Base-by-base conservation (phyloP, 352 stramenopile genomes). In the Pythium pectinolyticum region DNA sequence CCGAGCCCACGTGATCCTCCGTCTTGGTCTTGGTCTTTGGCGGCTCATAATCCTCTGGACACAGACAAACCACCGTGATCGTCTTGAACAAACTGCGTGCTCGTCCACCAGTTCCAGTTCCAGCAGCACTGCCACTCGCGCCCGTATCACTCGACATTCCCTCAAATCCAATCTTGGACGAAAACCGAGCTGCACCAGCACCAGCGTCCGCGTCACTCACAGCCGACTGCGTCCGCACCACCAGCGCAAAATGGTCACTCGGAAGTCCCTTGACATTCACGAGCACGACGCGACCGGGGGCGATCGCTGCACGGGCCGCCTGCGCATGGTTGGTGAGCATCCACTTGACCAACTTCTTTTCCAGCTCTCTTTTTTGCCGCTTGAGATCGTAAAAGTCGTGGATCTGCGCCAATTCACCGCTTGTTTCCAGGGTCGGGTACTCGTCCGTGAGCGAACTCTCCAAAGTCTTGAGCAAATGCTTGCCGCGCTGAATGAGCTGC, bases 261-360 rank as follows among this genome's bases (percentile, higher is more conserved):
- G 82, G 75, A 14, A 93, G 55, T 0, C 84, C 84, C 46, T 89
- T 89, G 0, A 88, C 79, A 20, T 88, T 90, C 12, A 93, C 56
- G 20, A 84, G 35, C 0, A 91, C 70, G 25, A 91, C 35, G 20
- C 84, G 75, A 2, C 82, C 82, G 10, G 82, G 80, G 3, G 80
- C 77, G 40, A 93, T 87, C 31, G 82, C 82, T 30, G 54, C 77
- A 45, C 84, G 84, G 14, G 82, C 78, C 10, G 79, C 79, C 63
- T 80, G 78, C 0, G 84, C 76, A 34, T 88, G 73, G 60, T 90
- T 89, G 20, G 79, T 71, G 9, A 92, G 66, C 39, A 92, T 62
- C 82, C 80, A 90, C 46, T 79, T 87, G 17, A 83, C 88, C 57
- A 92, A 31, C 22, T 77, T 79, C 59, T 87, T 89, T 61, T 90